phyloP scores from a whole-genome alignment of 148 eudicot genomes.

The Oxyria digyna region DNA sequence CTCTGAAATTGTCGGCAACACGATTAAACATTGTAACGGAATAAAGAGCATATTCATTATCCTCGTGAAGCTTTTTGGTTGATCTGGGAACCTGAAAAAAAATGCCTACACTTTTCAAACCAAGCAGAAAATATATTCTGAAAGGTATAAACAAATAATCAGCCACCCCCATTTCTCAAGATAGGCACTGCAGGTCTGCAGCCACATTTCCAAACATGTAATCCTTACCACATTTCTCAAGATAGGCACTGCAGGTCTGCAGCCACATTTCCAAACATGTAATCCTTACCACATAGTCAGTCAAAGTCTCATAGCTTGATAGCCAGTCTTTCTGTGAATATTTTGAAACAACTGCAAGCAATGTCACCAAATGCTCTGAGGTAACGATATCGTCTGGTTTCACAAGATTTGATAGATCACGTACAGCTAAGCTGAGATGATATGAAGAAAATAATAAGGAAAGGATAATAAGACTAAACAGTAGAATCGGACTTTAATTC shows the following conservation, averaged over 20 bases:
- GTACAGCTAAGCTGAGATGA: slow-evolving; percentile 81
- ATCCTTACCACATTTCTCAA: slow-evolving; percentile 15
- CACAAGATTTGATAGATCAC: slow-evolving; percentile 85
- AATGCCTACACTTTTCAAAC: background rate
- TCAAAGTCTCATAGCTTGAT: slow-evolving; percentile 84
- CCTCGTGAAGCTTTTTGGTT: slow-evolving; percentile 79
- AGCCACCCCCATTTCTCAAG: background rate
- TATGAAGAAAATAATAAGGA: background rate
- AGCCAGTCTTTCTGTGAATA: slow-evolving; percentile 97
- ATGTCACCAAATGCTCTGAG: slow-evolving; percentile 89
- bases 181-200: background rate
- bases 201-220: background rate
- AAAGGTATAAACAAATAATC: background rate
- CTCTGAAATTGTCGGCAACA: slow-evolving; percentile 80
- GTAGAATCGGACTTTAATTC: background rate
- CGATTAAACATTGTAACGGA: slow-evolving; percentile 73
- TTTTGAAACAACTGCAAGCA: slow-evolving; percentile 80
- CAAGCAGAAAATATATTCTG: slow-evolving; percentile 1
- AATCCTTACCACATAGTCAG: slow-evolving; percentile 72
- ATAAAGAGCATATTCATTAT: slow-evolving; percentile 89
- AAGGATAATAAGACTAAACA: background rate
- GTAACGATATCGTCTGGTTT: slow-evolving; percentile 70
- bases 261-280: background rate
- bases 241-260: background rate
- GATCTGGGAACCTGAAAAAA: slow-evolving; percentile 83